A percentile compares a stretch with the other conserved stretches of the same genome.
phyloP scores from a whole-genome alignment of 2,329 filamentous ascomycete species.

The Colletotrichum chlorophyti region DNA sequence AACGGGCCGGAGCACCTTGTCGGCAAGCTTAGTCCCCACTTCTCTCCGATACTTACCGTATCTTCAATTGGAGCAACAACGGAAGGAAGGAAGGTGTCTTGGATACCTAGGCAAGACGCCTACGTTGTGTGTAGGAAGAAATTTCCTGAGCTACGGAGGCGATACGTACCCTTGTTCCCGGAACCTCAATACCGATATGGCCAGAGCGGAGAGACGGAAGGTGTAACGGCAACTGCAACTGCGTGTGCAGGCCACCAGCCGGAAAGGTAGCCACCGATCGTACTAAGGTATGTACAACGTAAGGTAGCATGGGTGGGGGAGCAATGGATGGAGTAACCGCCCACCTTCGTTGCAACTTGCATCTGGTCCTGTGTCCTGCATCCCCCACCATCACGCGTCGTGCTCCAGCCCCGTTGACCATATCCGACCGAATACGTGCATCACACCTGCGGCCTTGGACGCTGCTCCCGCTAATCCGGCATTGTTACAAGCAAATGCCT shows the following conservation, averaged over 20 bases:
- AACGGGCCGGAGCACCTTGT: constrained; percentile 9
- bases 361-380: background rate
- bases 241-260: background rate
- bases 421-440: background rate
- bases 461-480: background rate
- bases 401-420: background rate
- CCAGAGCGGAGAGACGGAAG: background rate
- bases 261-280: too few species aligned
- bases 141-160: background rate
- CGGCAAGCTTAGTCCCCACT: constrained; percentile 11
- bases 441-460: background rate
- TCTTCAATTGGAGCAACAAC: background rate
- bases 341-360: background rate
- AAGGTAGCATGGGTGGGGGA: background rate
- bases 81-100: constrained; percentile 2
- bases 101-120: background rate
- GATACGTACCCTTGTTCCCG: background rate
- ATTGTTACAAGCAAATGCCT: constrained; percentile 15
- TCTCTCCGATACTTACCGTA: background rate
- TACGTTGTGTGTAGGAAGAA: background rate
- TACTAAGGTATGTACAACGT: too few species aligned
- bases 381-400: background rate
- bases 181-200: background rate
- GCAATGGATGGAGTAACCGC: background rate
- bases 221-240: background rate